Conservation (phyloP, 1,284 basidiomycete species). For the Irpex rosettiformis region DNA sequence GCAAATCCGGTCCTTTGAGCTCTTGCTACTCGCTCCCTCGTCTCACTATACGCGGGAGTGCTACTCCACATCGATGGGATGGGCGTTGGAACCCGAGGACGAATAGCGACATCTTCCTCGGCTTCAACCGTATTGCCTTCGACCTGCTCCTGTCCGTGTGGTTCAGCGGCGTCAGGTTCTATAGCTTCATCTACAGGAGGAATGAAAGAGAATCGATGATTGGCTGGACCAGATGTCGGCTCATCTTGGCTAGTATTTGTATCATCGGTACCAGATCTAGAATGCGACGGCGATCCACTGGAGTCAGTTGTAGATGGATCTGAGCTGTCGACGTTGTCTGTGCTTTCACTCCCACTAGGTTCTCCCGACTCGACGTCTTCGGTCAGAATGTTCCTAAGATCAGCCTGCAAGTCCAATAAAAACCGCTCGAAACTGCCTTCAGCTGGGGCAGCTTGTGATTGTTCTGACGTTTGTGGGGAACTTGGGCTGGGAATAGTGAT, state of each 20-base stretch:
- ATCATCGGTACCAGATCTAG: constrained; percentile 11
- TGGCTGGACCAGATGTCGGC: background rate
- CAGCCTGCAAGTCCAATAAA: constrained; percentile 66
- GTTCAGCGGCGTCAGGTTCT: background rate
- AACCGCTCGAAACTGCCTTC: constrained; percentile 77
- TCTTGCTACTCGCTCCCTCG: background rate
- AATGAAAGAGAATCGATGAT: constrained; percentile 17
- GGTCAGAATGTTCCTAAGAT: constrained; percentile 57
- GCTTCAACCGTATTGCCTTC: constrained; percentile 15
- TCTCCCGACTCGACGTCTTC: constrained; percentile 23
- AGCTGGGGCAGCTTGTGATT: constrained; percentile 35
- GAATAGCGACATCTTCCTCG: constrained; percentile 19
- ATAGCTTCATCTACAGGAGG: background rate
- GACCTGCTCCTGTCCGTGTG: constrained; percentile 7
- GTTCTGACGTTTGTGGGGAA: constrained; percentile 11
- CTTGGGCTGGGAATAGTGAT: constrained; percentile 2
- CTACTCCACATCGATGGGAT: constrained; percentile 8
- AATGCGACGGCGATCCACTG: background rate
- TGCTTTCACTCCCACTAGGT: background rate
- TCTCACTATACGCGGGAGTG: background rate
- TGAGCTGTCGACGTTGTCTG: background rate
- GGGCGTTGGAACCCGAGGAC: constrained; percentile 16
- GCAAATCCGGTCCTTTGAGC: background rate
- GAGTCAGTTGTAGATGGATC: background rate
- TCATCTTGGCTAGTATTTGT: too few species aligned